A percentile compares a stretch with the other conserved stretches of the same genome.
Conservation (phyloP, 108 stramenopile species). For the Conticribra weissflogii region DNA sequence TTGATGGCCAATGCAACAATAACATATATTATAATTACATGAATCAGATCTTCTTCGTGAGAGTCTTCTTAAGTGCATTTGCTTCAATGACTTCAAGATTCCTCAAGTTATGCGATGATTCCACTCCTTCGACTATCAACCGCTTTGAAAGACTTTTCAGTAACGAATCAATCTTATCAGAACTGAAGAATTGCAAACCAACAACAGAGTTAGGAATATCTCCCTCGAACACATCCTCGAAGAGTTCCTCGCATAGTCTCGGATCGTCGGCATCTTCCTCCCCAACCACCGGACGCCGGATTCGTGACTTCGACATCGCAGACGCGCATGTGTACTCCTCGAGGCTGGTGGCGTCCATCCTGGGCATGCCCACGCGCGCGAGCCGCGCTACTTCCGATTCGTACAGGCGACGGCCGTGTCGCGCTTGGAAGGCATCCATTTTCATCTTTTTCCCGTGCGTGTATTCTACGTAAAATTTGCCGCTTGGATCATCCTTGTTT, state of each 20-base stretch:
- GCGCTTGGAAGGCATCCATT: constrained; percentile 33
- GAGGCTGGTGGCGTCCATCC: constrained; percentile 7
- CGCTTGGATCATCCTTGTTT: constrained; percentile 21
- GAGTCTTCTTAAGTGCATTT: not conserved
- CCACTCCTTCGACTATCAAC: constrained; percentile 3
- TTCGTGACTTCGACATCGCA: not conserved
- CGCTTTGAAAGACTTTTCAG: constrained; percentile 1
- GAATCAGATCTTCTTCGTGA: too few species aligned
- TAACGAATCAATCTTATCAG: not conserved
- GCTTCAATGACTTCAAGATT: constrained; percentile 1
- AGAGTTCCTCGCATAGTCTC: constrained; percentile 33
- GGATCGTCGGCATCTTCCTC: constrained; percentile 33
- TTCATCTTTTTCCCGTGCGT: constrained; percentile 31
- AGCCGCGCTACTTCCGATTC: constrained; percentile 34
- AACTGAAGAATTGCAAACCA: constrained; percentile 30
- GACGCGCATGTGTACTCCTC: constrained; percentile 10
- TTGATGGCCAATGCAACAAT: too few species aligned
- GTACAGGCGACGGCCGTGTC: constrained; percentile 23
- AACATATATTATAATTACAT: too few species aligned
- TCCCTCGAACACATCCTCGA: constrained; percentile 36
- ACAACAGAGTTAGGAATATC: constrained; percentile 33
- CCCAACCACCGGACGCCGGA: constrained; percentile 22
- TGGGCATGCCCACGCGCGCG: constrained; percentile 29
- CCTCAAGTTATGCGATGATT: not conserved
- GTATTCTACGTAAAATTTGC: constrained; percentile 26